Evolutionary conservation across 2,329 filamentous ascomycete species (phyloP), one percentile per base, ranked within the genome.

Genomic region (Sporothrix humicola): DNA sequence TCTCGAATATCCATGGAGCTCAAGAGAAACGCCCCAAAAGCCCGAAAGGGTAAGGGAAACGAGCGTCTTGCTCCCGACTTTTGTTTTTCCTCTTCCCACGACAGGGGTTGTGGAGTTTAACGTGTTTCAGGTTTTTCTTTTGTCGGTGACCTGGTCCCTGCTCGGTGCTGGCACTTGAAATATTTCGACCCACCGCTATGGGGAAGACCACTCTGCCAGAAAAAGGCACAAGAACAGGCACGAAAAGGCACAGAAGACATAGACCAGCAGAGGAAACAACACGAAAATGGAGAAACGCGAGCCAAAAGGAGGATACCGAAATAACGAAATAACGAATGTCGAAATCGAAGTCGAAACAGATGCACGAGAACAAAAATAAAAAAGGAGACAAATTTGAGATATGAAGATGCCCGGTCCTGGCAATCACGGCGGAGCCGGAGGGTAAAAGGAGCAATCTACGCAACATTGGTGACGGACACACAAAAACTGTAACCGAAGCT

Each of bases 361-460:
- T n/a, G 8, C 26, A 61, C 12, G 20, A 42, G 23, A 15, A 37
- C 48, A 1, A 13, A 31, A 10, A 13, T 23, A n/a, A 31, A 5
- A 10, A 52, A 31, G 13, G 63, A 50, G n/a, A 7, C 20, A 56
- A 20, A 56, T 23, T 26, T 10, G 52, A 56, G 15, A n/a, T 37
- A 37, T 37, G 3, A n/a, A 69, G 23, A 69, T 42, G 23, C 66
- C 50, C 31, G 48, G 50, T 69, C 54, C 54, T 59, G 20, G 42
- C n/a, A 71, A 71, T 71, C 69, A 71, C 69, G 54, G 69, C 69
- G 69, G 54, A 59, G 42, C 54, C 69, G 69, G 59, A 46, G 3
- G 48, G 17, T 20, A 69, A 52, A 23, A 17, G 65, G 65, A 37
- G 52, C 54, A 59, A 59, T 59, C 37, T 71, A 20, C 52, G 31